Percentiles rank a stretch among this genome's conserved stretches.
Conservation (phyloP, 352 stramenopile species). For the Peronospora destructor region DNA sequence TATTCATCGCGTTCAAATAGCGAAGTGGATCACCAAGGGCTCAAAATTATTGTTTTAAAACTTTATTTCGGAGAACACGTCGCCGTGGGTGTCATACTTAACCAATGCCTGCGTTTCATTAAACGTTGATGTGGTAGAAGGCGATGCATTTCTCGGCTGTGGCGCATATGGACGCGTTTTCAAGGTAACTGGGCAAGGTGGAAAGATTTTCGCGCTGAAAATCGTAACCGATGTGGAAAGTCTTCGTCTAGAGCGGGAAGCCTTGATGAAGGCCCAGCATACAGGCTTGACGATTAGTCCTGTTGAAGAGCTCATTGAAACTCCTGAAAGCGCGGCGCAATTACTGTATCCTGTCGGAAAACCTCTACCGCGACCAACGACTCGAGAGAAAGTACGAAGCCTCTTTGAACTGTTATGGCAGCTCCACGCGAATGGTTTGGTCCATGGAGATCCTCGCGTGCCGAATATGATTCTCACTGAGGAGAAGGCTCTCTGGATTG, state of each 20-base stretch:
- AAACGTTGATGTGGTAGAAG: slow-evolving; percentile 21
- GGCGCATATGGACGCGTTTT: slow-evolving; percentile 15
- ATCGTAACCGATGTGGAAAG: slow-evolving; percentile 3
- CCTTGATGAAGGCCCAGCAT: slow-evolving; percentile 15
- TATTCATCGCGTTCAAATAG: slow-evolving; percentile 14
- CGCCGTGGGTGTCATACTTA: slow-evolving; percentile 18
- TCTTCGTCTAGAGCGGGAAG: slow-evolving; percentile 20
- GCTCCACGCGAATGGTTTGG: slow-evolving; percentile 19
- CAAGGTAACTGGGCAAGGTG: slow-evolving; percentile 15
- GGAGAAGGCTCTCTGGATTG: slow-evolving; percentile 29
- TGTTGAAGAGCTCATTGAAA: slow-evolving; percentile 18
- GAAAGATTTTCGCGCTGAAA: slow-evolving; percentile 19
- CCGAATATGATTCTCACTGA: slow-evolving; percentile 26
- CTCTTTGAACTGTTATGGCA: slow-evolving; percentile 25
- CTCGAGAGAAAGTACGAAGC: slow-evolving; percentile 21
- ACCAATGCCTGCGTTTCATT: slow-evolving; percentile 16
- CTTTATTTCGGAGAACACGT: slow-evolving; percentile 19
- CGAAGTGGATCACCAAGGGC: slow-evolving; percentile 16
- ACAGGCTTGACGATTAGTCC: slow-evolving; percentile 24
- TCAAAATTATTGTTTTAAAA: slow-evolving; percentile 25
- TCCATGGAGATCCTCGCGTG: slow-evolving; percentile 32
- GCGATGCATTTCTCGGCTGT: slow-evolving; percentile 26
- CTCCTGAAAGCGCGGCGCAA: slow-evolving; percentile 18
- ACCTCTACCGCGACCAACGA: slow-evolving; percentile 24
- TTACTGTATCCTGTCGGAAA: slow-evolving; percentile 29